Percentiles rank a stretch among this genome's conserved stretches.
Conservation (phyloP, 2,329 filamentous ascomycete species). For the Ascocoryne sarcoides region DNA sequence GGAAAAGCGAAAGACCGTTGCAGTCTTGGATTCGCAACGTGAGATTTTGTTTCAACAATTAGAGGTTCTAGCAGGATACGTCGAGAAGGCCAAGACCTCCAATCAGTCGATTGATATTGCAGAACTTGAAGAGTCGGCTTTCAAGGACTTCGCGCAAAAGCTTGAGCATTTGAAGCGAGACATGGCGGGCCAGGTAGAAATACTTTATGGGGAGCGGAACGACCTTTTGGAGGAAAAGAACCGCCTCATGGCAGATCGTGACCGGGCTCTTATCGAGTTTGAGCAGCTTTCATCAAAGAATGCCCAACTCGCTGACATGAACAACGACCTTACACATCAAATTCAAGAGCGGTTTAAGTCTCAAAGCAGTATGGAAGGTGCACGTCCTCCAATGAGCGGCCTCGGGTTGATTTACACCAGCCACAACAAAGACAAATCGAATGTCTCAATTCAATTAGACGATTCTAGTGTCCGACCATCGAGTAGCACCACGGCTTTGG, state of each 20-base stretch:
- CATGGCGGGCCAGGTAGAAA: constrained; percentile 50
- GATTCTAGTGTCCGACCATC: constrained; percentile 32
- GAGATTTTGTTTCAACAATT: constrained; percentile 93
- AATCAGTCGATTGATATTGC: constrained; percentile 72
- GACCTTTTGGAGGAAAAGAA: constrained; percentile 78
- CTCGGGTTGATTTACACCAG: constrained; percentile 54
- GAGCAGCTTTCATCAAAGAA: constrained; percentile 94
- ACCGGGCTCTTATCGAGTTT: constrained; percentile 90
- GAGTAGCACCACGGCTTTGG: constrained; percentile 30
- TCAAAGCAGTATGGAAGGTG: constrained; percentile 46
- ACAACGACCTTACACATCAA: constrained; percentile 88
- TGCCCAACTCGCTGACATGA: constrained; percentile 85
- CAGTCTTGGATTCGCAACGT: constrained; percentile 84
- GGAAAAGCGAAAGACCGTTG: constrained; percentile 93
- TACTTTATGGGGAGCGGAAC: constrained; percentile 63
- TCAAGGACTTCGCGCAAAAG: constrained; percentile 82
- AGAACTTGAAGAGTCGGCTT: constrained; percentile 78
- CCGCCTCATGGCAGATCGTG: constrained; percentile 73
- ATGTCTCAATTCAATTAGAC: constrained; percentile 24
- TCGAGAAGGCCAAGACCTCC: constrained; percentile 76
- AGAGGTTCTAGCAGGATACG: constrained; percentile 79
- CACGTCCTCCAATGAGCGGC: constrained; percentile 40
- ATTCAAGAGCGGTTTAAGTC: constrained; percentile 91
- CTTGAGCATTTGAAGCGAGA: constrained; percentile 51
- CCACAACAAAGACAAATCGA: constrained; percentile 40